A percentile compares a stretch with the other conserved stretches of the same genome.
These are phyloP conservation scores for Saturnispora halmiae DNA, from an alignment of 805 yeast genomes.

Conservation along the genomic window DNA sequence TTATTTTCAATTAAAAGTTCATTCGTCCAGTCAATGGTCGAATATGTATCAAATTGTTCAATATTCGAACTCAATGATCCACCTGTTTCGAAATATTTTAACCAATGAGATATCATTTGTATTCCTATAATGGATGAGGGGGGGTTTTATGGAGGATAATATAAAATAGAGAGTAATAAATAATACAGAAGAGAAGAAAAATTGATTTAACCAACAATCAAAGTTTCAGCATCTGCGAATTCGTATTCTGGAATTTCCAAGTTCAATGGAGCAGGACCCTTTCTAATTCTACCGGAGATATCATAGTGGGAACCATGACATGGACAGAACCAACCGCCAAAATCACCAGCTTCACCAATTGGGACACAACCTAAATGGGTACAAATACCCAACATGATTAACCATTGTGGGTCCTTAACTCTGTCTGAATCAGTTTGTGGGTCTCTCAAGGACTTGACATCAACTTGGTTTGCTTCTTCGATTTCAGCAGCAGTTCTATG, in stretches of 20 bases:
- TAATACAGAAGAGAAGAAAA: neutral
- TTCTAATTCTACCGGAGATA: constrained; percentile 99
- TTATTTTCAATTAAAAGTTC: constrained; percentile 46
- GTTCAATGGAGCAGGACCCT: constrained; percentile 99
- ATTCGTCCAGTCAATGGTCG: constrained; percentile 63
- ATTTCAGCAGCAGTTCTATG: constrained; percentile 94
- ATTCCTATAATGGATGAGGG: no score
- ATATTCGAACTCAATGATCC: neutral
- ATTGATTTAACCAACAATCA: constrained; percentile 70
- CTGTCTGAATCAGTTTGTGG: constrained; percentile 91
- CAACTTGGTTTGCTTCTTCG: constrained; percentile 84
- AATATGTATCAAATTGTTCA: constrained; percentile 46
- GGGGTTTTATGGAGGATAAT: neutral
- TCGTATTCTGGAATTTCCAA: constrained; percentile 92
- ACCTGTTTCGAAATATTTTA: neutral
- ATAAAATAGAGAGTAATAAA: neutral
- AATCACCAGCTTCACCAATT: constrained; percentile 99
- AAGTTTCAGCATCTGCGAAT: constrained; percentile 65
- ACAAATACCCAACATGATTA: constrained; percentile 98
- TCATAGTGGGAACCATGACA: constrained; percentile 99
- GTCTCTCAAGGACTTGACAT: constrained; percentile 74
- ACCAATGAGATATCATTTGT: neutral
- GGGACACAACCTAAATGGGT: constrained; percentile 99
- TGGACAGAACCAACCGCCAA: constrained; percentile 99
- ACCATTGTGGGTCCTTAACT: constrained; percentile 96